These are phyloP conservation scores for Nemania diffusa DNA, from an alignment of 2,329 filamentous ascomycete genomes.

Conservation along the genomic window DNA sequence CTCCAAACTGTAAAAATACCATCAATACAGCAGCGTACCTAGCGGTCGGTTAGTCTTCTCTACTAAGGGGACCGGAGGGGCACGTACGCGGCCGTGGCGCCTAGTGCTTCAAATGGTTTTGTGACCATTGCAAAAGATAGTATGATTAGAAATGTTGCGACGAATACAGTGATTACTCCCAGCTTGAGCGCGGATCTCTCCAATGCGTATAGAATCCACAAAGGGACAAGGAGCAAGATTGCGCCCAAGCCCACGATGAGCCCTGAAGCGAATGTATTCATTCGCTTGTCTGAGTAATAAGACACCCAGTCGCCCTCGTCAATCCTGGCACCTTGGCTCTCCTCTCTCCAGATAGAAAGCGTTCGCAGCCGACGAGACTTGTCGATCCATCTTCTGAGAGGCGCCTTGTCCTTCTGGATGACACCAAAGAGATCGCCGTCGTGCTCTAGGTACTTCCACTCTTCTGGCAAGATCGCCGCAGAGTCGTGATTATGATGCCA, in stretches of 20 bases:
- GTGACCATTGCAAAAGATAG: conserved; percentile 13
- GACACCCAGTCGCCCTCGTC: neutral
- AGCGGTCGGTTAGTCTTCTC: neutral
- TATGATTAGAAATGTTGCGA: neutral
- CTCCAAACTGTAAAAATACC: conserved; percentile 2
- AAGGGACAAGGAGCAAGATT: neutral
- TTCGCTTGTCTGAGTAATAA: neutral
- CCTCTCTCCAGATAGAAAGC: neutral
- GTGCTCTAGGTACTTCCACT: neutral
- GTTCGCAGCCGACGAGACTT: neutral
- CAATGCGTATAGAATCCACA: neutral
- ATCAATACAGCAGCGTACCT: conserved; percentile 2
- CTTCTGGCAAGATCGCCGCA: neutral
- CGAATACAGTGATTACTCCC: conserved; percentile 11
- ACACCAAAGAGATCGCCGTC: neutral
- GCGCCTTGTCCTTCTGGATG: neutral
- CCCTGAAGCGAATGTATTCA: neutral
- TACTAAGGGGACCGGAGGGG: no score
- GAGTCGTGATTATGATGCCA: neutral
- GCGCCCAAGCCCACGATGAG: neutral
- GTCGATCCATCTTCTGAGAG: neutral
- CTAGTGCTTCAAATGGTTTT: conserved; percentile 12
- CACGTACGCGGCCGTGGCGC: conserved; percentile 15
- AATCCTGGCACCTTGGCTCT: neutral
- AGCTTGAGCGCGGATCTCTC: neutral